Conservation (phyloP, 2,329 filamentous ascomycete species). For the Cucurbitaria berberidis region DNA sequence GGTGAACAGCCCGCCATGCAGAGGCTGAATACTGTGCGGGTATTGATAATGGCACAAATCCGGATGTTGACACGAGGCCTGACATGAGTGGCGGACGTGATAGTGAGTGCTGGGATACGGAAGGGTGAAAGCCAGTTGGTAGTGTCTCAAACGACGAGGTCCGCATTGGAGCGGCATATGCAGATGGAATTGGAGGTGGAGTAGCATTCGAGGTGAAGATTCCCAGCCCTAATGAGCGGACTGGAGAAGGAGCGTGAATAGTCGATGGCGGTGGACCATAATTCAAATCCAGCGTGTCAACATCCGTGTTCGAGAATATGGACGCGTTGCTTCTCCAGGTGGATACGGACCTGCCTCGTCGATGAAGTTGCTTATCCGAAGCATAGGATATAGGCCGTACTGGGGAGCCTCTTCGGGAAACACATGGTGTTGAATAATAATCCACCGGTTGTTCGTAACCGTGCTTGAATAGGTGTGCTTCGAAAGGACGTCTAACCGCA, state of each 20-base stretch:
- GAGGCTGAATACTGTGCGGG: slow-evolving; percentile 41
- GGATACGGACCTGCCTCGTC: slow-evolving; percentile 17
- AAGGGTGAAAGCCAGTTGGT: slow-evolving; percentile 21
- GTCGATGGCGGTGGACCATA: slow-evolving; percentile 23
- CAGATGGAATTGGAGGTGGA: slow-evolving; percentile 37
- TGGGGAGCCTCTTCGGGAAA: slow-evolving; percentile 26
- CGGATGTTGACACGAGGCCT: slow-evolving; percentile 18
- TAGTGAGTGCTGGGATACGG: slow-evolving; percentile 15
- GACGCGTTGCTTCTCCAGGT: slow-evolving; percentile 24
- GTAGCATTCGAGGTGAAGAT: slow-evolving; percentile 39
- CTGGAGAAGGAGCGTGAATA: slow-evolving; percentile 26
- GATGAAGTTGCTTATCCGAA: slow-evolving; percentile 20
- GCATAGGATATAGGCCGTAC: slow-evolving; percentile 16
- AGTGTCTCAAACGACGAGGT: slow-evolving; percentile 19
- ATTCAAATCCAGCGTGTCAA: slow-evolving; percentile 33
- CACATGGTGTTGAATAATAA: slow-evolving; percentile 16
- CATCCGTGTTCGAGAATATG: slow-evolving; percentile 31
- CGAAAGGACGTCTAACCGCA: slow-evolving; percentile 44
- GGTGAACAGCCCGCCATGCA: slow-evolving; percentile 42
- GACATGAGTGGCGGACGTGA: slow-evolving; percentile 29
- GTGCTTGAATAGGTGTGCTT: slow-evolving; percentile 43
- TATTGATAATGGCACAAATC: slow-evolving; percentile 31
- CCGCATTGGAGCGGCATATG: slow-evolving; percentile 22
- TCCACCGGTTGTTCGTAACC: slow-evolving; percentile 21
- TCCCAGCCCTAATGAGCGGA: slow-evolving; percentile 25